Evolutionary conservation across 805 yeast genomes (phyloP).

Genomic region (Wickerhamiella allomyrinae): DNA sequence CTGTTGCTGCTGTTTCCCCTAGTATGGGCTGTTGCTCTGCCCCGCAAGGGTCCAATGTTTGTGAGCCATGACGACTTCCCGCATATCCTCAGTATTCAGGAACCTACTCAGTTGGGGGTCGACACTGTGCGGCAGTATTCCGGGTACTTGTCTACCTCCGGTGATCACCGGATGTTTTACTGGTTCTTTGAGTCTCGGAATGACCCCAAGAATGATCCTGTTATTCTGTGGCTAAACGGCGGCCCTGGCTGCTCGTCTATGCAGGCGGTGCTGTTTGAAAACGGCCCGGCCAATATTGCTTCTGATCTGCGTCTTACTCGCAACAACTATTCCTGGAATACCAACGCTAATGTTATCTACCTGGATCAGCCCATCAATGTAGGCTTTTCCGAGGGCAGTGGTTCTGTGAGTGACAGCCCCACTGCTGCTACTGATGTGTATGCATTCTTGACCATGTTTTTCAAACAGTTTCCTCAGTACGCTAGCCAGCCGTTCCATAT

Average conservation of each 20-base stretch:
- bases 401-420: constrained; percentile 41
- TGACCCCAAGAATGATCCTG: constrained; percentile 75
- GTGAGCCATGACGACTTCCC: constrained; percentile 9
- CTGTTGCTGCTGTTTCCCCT: not conserved
- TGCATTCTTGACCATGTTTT: constrained; percentile 71
- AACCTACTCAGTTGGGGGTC: constrained; percentile 11
- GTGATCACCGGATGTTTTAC: constrained; percentile 34
- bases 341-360: constrained; percentile 77
- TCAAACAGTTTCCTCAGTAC: constrained; percentile 67
- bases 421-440: constrained; percentile 83
- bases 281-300: constrained; percentile 73
- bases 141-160: constrained; percentile 62
- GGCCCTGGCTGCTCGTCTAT: constrained; percentile 94
- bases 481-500: constrained; percentile 51
- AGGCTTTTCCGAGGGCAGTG: constrained; percentile 71
- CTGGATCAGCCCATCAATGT: constrained; percentile 91
- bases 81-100: constrained; percentile 6
- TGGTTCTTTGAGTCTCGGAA: constrained; percentile 89
- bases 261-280: constrained; percentile 80
- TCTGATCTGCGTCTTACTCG: constrained; percentile 45
- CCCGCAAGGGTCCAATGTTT: not conserved
- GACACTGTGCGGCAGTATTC: constrained; percentile 58
- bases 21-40: not conserved
- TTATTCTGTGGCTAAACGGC: constrained; percentile 85
- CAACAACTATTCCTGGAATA: constrained; percentile 85